Percentiles rank a stretch among this genome's conserved stretches.
These are phyloP conservation scores for Candida ortonii DNA, from an alignment of 805 yeast genomes.

Conservation along the genomic window DNA sequence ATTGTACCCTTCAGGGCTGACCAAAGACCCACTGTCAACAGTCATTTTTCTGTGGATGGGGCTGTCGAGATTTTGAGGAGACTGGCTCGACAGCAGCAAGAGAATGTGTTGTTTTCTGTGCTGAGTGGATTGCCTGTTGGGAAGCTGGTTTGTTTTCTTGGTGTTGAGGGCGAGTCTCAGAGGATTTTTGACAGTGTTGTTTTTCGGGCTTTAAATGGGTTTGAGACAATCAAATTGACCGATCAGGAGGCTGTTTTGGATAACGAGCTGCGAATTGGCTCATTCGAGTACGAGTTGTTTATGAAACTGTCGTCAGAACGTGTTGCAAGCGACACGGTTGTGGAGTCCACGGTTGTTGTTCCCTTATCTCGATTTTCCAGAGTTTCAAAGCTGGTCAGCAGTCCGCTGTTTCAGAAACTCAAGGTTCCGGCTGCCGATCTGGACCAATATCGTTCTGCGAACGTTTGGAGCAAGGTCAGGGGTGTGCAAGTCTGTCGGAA, in stretches of 20 bases:
- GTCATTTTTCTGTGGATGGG: neutral
- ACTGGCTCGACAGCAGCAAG: neutral
- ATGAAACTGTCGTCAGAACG: too few relatives aligned
- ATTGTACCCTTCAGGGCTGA: conserved; percentile 5
- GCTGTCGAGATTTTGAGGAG: neutral
- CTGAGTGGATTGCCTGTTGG: conserved; percentile 10
- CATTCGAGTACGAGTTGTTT: conserved; percentile 6
- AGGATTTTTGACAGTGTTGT: conserved; percentile 1
- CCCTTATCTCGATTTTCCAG: neutral
- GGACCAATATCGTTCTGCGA: neutral
- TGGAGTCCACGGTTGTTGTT: conserved; percentile 1
- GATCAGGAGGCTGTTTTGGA: conserved; percentile 2
- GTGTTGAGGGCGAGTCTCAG: conserved; percentile 5
- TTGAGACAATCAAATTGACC: conserved; percentile 3
- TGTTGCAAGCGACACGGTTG: too few relatives aligned
- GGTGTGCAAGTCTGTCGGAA: too few relatives aligned
- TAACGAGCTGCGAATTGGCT: conserved; percentile 1
- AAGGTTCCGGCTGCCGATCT: neutral
- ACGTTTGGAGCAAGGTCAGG: too few relatives aligned
- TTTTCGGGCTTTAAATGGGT: conserved; percentile 1
- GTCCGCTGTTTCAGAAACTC: neutral
- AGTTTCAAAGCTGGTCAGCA: neutral
- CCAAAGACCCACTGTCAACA: neutral
- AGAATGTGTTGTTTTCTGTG: conserved; percentile 5
- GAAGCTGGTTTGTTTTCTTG: conserved; percentile 10